A percentile compares a stretch with the other conserved stretches of the same genome.
Conservation (phyloP, 306 rosid genomes). For the Corylus heterophylla region DNA sequence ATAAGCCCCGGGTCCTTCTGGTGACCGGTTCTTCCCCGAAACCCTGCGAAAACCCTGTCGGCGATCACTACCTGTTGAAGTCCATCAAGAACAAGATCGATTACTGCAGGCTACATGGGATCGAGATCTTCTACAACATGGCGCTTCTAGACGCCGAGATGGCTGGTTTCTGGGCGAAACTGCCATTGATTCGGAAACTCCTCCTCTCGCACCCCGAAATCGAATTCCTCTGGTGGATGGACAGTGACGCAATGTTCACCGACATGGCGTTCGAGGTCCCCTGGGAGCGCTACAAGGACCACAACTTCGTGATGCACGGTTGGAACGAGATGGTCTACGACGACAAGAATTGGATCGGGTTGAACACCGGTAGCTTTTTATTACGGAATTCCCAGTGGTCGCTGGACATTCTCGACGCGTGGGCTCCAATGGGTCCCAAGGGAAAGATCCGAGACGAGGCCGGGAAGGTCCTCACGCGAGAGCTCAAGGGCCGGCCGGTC, state of each 20-base stretch:
- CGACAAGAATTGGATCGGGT: conserved; percentile 80
- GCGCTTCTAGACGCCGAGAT: conserved; percentile 82
- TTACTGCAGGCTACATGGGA: conserved; percentile 81
- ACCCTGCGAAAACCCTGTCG: conserved; percentile 90
- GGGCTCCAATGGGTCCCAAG: conserved; percentile 98
- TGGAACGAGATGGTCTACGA: conserved; percentile 86
- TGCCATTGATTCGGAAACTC: conserved; percentile 73
- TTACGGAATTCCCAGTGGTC: conserved; percentile 82
- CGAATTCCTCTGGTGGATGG: conserved; percentile 97
- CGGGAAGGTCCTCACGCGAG: conserved; percentile 69
- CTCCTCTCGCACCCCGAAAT: conserved; percentile 75
- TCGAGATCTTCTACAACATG: conserved; percentile 81
- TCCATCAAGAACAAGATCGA: conserved; percentile 86
- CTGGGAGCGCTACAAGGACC: conserved; percentile 73
- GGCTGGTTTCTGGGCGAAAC: conserved; percentile 96
- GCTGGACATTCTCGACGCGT: conserved; percentile 75
- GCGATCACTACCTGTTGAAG: conserved; percentile 79
- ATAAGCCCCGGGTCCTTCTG: conserved; percentile 76
- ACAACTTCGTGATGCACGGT: conserved; percentile 80
- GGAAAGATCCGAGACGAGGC: conserved; percentile 84
- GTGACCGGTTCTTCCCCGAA: conserved; percentile 94
- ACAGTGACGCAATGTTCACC: conserved; percentile 91
- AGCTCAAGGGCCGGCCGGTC: conserved; percentile 65
- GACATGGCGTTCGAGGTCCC: conserved; percentile 93
- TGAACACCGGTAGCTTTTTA: conserved; percentile 78